A percentile compares a stretch with the other conserved stretches of the same genome.
These are phyloP conservation scores for Leptoxyphium fumago DNA, from an alignment of 2,329 filamentous ascomycete genomes.

Conservation along the genomic window DNA sequence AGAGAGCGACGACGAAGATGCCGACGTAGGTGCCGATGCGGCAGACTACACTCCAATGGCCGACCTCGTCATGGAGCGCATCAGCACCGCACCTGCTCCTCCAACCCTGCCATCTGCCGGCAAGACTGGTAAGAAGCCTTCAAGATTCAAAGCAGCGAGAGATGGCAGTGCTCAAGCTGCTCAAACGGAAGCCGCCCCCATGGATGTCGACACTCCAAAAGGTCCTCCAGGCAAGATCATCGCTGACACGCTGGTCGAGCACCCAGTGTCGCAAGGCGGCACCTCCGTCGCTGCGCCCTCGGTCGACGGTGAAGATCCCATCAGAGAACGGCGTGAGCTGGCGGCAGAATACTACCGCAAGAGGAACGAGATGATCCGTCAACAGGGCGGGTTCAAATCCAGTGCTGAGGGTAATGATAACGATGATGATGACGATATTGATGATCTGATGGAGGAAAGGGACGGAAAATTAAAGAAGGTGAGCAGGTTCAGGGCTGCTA, in stretches of 20 bases:
- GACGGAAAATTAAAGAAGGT: slow-evolving; percentile 24
- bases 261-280: slow-evolving; percentile 16
- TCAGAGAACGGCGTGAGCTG: slow-evolving; percentile 60
- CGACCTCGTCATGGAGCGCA: slow-evolving; percentile 31
- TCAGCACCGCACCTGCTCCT: slow-evolving; percentile 3
- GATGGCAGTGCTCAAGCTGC: too few species aligned
- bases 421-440: slow-evolving; percentile 44
- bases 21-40: slow-evolving; percentile 6
- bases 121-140: slow-evolving; percentile 12
- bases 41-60: slow-evolving; percentile 17
- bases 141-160: slow-evolving; percentile 24
- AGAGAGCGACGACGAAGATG: slow-evolving; percentile 2
- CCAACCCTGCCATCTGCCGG: slow-evolving; percentile 1
- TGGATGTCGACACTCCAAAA: slow-evolving; percentile 4
- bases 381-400: slow-evolving; percentile 62
- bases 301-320: slow-evolving; percentile 38
- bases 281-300: slow-evolving; percentile 18
- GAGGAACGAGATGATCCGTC: slow-evolving; percentile 69
- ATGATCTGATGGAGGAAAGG: slow-evolving; percentile 41
- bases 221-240: slow-evolving; percentile 14
- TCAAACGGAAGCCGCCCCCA: too few species aligned
- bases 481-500: slow-evolving; percentile 23
- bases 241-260: slow-evolving; percentile 42
- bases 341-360: slow-evolving; percentile 69
- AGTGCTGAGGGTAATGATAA: slow-evolving; percentile 33